These are phyloP conservation scores for Beta vulgaris DNA, from an alignment of 148 eudicot species.

Conservation along the genomic window DNA sequence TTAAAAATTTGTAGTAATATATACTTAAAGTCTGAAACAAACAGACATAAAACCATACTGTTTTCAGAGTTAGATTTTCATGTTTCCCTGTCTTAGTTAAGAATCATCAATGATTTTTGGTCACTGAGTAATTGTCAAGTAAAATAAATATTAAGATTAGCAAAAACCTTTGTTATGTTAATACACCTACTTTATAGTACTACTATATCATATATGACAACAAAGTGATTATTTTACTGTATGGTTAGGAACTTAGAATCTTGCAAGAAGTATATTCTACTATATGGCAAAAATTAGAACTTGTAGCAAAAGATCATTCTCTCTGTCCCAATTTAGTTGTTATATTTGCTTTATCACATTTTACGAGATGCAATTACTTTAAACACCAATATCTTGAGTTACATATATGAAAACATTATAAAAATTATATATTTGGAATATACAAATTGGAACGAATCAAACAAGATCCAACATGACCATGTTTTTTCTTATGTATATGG, in stretches of 20 bases:
- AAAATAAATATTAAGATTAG: not conserved
- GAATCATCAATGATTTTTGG: too few species aligned
- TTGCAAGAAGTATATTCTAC: not conserved
- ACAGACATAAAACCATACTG: constrained; percentile 32
- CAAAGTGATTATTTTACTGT: not conserved
- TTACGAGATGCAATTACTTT: too few species aligned
- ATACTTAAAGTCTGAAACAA: not conserved
- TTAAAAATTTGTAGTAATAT: not conserved
- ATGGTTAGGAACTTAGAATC: not conserved
- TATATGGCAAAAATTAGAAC: not conserved
- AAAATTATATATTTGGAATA: too few species aligned
- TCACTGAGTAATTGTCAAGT: too few species aligned
- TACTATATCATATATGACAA: not conserved
- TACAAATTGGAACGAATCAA: too few species aligned
- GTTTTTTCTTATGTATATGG: too few species aligned
- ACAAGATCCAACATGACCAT: too few species aligned
- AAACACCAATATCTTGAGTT: too few species aligned
- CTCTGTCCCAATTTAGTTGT: too few species aligned
- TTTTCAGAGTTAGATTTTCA: constrained; percentile 23
- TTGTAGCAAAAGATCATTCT: not conserved
- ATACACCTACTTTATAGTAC: not conserved
- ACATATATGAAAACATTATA: too few species aligned
- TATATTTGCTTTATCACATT: too few species aligned
- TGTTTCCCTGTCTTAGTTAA: constrained; percentile 35
- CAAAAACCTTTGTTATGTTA: not conserved